Evolutionary conservation across 345 rosid genomes (phyloP).

Genomic region (Murraya koenigii): DNA sequence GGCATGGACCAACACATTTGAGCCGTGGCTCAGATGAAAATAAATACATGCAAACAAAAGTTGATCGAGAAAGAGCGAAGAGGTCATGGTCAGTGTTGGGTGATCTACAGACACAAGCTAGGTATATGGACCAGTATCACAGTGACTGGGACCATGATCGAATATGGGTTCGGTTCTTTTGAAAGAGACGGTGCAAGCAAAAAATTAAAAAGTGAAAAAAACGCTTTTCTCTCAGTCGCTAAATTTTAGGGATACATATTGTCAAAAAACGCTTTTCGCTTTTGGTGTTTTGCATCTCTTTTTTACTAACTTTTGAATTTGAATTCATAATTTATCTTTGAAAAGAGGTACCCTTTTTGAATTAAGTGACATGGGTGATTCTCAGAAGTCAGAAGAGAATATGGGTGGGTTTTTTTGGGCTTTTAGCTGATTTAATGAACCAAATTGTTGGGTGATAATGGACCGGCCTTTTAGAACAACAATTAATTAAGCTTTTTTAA

Average conservation of each 20-base stretch:
- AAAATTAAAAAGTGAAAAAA: neutral
- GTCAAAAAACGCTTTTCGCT: neutral
- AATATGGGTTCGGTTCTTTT: conserved; percentile 11
- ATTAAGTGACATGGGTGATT: neutral
- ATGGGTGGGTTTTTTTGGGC: conserved; percentile 5
- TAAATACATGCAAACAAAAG: conserved; percentile 29
- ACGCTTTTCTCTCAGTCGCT: neutral
- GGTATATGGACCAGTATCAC: conserved; percentile 17
- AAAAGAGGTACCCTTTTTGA: too few relatives aligned
- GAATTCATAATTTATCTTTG: neutral
- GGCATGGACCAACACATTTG: conserved; percentile 8
- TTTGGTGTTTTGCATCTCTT: neutral
- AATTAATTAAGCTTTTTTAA: too few relatives aligned
- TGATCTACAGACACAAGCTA: conserved; percentile 54
- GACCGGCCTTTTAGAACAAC: neutral
- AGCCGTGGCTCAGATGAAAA: conserved; percentile 21
- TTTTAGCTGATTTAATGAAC: neutral
- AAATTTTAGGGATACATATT: conserved; percentile 16
- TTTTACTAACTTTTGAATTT: neutral
- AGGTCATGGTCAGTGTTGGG: conserved; percentile 47
- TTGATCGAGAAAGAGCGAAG: conserved; percentile 26
- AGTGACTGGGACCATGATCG: conserved; percentile 20
- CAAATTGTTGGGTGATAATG: neutral
- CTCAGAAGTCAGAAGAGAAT: neutral
- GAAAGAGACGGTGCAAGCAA: conserved; percentile 9